Conservation (phyloP, 306 rosid genomes). For the Lathyrus aphaca region DNA sequence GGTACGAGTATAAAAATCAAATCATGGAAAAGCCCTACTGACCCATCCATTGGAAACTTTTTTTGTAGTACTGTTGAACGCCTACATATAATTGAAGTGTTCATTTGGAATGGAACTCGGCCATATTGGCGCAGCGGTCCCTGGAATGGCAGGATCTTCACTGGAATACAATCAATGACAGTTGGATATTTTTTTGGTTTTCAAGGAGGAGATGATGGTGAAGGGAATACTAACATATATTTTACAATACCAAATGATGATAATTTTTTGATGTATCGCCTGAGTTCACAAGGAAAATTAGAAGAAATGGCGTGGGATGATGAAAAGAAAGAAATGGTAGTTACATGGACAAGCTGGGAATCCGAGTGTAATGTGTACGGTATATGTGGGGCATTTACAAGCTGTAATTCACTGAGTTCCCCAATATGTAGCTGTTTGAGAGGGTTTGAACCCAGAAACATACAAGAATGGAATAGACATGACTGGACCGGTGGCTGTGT, state of each 20-base stretch:
- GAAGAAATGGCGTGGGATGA: not conserved
- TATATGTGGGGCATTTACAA: slow-evolving; percentile 49
- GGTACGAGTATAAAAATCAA: slow-evolving; percentile 14
- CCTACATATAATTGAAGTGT: not conserved
- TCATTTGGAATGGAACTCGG: not conserved
- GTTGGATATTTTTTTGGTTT: not conserved
- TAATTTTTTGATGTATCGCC: not conserved
- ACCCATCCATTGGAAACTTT: slow-evolving; percentile 47
- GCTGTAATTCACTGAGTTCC: slow-evolving; percentile 1
- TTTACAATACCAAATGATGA: not conserved
- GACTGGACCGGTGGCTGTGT: slow-evolving; percentile 54
- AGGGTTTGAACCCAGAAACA: slow-evolving; percentile 46
- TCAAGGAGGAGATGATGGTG: slow-evolving; percentile 3
- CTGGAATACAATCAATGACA: not conserved
- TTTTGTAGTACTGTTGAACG: not conserved
- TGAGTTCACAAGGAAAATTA: slow-evolving; percentile 33
- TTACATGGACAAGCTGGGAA: not conserved
- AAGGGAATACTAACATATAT: not conserved
- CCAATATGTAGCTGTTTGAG: slow-evolving; percentile 53
- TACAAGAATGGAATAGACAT: slow-evolving; percentile 42
- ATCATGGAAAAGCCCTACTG: slow-evolving; percentile 45
- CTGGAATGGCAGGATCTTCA: slow-evolving; percentile 1
- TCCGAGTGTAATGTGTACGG: slow-evolving; percentile 46
- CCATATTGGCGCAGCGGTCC: slow-evolving; percentile 37
- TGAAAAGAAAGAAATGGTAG: not conserved